phyloP scores from a whole-genome alignment of 2,329 filamentous ascomycete genomes.

The Xylaria sp. region DNA sequence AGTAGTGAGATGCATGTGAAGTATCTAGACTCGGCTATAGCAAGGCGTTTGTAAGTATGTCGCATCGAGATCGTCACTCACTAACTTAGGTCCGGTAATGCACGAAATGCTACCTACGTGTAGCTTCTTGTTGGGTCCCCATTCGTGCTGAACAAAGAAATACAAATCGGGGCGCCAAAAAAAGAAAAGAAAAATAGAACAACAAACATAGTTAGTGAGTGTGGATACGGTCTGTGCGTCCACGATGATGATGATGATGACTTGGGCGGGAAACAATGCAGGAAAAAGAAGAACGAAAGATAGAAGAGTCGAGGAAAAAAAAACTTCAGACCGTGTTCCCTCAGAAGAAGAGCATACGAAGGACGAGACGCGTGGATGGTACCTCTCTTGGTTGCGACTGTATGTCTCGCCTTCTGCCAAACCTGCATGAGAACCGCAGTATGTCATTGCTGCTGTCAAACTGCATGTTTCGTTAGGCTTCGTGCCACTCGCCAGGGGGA shows the following conservation, averaged over 20 bases:
- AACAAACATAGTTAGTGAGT: slow-evolving; percentile 18
- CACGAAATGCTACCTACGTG: slow-evolving; percentile 16
- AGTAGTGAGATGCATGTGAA: slow-evolving; percentile 8
- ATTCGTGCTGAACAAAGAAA: slow-evolving; percentile 18
- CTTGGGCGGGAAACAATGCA: slow-evolving; percentile 7
- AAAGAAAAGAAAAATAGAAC: slow-evolving; percentile 2
- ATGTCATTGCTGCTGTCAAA: slow-evolving; percentile 18
- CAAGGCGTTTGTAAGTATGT: slow-evolving; percentile 11
- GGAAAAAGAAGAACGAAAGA: slow-evolving; percentile 5
- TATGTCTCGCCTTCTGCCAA: slow-evolving; percentile 19
- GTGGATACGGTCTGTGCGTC: slow-evolving; percentile 17
- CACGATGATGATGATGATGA: not conserved
- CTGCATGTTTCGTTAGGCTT: slow-evolving; percentile 20
- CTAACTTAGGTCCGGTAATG: slow-evolving; percentile 12
- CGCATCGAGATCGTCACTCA: slow-evolving; percentile 12
- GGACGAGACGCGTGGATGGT: slow-evolving; percentile 12
- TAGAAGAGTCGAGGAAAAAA: slow-evolving; percentile 5
- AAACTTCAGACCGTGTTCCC: not conserved
- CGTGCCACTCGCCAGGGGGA: slow-evolving; percentile 17
- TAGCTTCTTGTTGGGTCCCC: slow-evolving; percentile 12
- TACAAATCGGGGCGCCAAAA: slow-evolving; percentile 19
- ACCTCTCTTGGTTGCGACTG: slow-evolving; percentile 6
- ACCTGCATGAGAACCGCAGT: slow-evolving; percentile 11
- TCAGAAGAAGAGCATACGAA: slow-evolving; percentile 9
- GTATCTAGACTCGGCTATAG: slow-evolving; percentile 13